These are phyloP conservation scores for Auriscalpium microsporum DNA, from an alignment of 768 basidiomycete genomes.

Conservation along the genomic window DNA sequence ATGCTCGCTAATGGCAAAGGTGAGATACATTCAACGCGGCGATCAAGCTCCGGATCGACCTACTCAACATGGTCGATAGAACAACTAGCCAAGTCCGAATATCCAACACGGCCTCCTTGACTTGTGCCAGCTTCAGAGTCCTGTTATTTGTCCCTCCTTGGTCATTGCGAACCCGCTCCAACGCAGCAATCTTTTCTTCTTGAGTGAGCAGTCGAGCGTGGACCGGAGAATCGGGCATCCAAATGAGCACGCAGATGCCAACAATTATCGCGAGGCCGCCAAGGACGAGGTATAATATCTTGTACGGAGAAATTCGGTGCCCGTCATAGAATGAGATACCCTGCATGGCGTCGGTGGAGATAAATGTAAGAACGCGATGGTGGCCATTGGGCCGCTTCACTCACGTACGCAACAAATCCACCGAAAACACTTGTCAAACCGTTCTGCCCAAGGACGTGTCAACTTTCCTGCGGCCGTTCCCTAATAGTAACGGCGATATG, in stretches of 20 bases:
- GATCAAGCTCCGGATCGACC: slow-evolving; percentile 14
- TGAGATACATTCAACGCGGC: slow-evolving; percentile 3
- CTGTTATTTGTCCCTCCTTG: slow-evolving; percentile 58
- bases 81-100: slow-evolving; percentile 56
- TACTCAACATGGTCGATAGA: slow-evolving; percentile 49
- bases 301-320: slow-evolving; percentile 42
- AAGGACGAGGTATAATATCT: slow-evolving; percentile 53
- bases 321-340: slow-evolving; percentile 50
- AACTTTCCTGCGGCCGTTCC: background rate
- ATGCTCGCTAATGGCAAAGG: slow-evolving; percentile 40
- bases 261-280: slow-evolving; percentile 54
- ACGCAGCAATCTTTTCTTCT: slow-evolving; percentile 52
- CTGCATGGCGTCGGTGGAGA: slow-evolving; percentile 20
- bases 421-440: slow-evolving; percentile 53
- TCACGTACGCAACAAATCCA: slow-evolving; percentile 54
- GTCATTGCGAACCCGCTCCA: slow-evolving; percentile 61
- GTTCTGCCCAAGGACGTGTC: slow-evolving; percentile 31
- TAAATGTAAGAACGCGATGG: background rate
- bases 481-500: background rate
- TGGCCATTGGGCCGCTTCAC: slow-evolving; percentile 7
- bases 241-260: slow-evolving; percentile 46
- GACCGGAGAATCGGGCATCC: slow-evolving; percentile 60
- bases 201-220: slow-evolving; percentile 46
- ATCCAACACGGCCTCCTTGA: slow-evolving; percentile 48
- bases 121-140: slow-evolving; percentile 48